Evolutionary conservation across 305 asterid genomes (phyloP).

Genomic region (Solanum hybrid): DNA sequence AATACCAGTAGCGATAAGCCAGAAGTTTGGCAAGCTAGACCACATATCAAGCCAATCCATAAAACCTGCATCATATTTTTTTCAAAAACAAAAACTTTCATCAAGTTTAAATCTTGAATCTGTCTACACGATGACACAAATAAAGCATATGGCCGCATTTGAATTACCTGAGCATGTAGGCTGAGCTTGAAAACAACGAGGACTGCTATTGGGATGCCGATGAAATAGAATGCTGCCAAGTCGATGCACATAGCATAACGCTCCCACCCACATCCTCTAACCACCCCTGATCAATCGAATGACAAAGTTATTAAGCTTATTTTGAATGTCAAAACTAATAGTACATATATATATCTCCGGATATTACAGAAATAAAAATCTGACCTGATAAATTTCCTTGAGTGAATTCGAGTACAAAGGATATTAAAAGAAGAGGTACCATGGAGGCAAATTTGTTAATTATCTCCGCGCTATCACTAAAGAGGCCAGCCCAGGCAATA

Average conservation of each 20-base stretch:
- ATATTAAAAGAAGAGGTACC: slow-evolving; percentile 39
- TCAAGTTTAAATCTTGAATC: not conserved
- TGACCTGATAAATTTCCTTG: slow-evolving; percentile 48
- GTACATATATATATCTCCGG: not conserved
- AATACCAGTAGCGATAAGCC: slow-evolving; percentile 32
- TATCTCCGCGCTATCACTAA: slow-evolving; percentile 37
- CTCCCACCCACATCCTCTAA: slow-evolving; percentile 52
- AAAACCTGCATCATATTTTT: slow-evolving; percentile 22
- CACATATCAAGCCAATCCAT: slow-evolving; percentile 50
- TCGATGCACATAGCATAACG: slow-evolving; percentile 31
- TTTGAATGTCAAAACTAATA: not conserved
- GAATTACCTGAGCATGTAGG: slow-evolving; percentile 34
- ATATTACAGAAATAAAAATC: not conserved
- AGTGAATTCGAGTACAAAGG: slow-evolving; percentile 38
- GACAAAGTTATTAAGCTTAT: not conserved
- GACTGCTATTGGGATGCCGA: slow-evolving; percentile 41
- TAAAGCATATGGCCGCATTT: not conserved
- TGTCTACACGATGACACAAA: not conserved
- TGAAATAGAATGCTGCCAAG: slow-evolving; percentile 31
- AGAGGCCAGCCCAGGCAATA: slow-evolving; percentile 46
- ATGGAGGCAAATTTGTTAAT: slow-evolving; percentile 39
- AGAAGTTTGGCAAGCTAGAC: slow-evolving; percentile 24
- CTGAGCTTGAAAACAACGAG: slow-evolving; percentile 38
- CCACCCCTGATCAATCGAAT: slow-evolving; percentile 29
- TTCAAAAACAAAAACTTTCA: no score